Evolutionary conservation across 1,139 yeast species (phyloP), one percentile per base, ranked within the genome.

Genomic region (Saccharomyces hybrid): DNA sequence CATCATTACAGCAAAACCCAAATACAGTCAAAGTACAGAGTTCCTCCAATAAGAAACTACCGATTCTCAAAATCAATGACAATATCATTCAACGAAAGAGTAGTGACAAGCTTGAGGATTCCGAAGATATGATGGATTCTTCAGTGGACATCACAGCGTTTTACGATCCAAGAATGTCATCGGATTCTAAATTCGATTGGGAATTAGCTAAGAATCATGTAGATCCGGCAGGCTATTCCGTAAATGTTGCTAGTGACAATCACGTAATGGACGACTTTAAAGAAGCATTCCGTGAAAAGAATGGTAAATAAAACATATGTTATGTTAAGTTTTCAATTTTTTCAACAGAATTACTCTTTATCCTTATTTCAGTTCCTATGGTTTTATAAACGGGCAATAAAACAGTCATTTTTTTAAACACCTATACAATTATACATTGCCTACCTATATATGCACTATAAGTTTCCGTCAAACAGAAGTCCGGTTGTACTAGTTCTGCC

Each of bases 91-190:
- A 14, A 16, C 21, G 21, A 9, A 38, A 24, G 12, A 21, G 11
- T 46, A 16, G 55, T 53, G 21, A 57, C 58, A 9, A 54, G 56
- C 32, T 58, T 49, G 16, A 54, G 24, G 55, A 53, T 41, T 52
- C 52, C 4, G 59, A 56, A 16, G 50, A 52, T 6, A 53, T 59
- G 4, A 54, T 58, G n/a, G 60, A 57, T 28, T 52, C 59, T 3
- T 62, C 65, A 2, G 59, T 62, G 12, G 65, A 62, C 46, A 60
- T 62, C 19, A 61, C 65, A 2, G 61, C 64, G 5, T 53, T 61
- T 21, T 58, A 60, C 42, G 63, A 61, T 38, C 56, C 59, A 11
- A 59, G 55, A 55, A 24, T 62, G 64, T 62, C 63, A 62, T 38
- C 65, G 61, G 14, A 41, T 61, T 27, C 63, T 56, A 41, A 55